Base-by-base conservation (phyloP, 371 early-diverging fungal species). In the Zopfochytrium polystomum region DNA sequence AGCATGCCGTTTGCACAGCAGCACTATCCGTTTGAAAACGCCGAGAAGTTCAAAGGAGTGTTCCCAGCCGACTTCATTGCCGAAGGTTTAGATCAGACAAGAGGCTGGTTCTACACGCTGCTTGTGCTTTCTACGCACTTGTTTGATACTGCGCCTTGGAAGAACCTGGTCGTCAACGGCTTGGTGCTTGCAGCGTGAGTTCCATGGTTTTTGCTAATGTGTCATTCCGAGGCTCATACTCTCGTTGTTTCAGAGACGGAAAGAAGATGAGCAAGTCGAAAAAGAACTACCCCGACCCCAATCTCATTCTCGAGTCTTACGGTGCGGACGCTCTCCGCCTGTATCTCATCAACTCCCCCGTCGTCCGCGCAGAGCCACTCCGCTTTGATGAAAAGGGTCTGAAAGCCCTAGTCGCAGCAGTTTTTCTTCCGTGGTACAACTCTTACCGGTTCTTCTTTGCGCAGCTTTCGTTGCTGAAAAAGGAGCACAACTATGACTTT, bases 51-150 rank as follows among this genome's bases (percentile, higher is more conserved):
- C 67, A 78, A 89, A 67, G 63, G 71, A 11, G 86, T 86, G 3
- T 99, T 99, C 91, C 99, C 99, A 22, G 99, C 99, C 23, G 94
- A 99, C 70, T 99, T 99, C 80, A 98, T 99, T 71, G 97, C 99
- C 42, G 99, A 99, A 81, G 99, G 99, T 67, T 80, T 99, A 49
- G 99, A 99, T 76, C 99, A 99, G 83, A 99, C 99, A 52, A 90
- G 99, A 68, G 99, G 99, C 60, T 99, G 99, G 99, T 99, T 99
- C 89, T 99, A 99, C 79, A 99, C 99, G 26, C 85, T 99, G 26
- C 83, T 98, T 73, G 99, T 99, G 7, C 85, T 99, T 54, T 96
- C 98, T 38, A 95, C 97, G n/a, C 93, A 98, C 73, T 80, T 99
- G 64, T 97, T 98, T 71, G 90, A 93, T 73, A 83, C 87, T 67